Base-by-base conservation (phyloP, 2,329 filamentous ascomycete genomes). In the Penicillium sp. region DNA sequence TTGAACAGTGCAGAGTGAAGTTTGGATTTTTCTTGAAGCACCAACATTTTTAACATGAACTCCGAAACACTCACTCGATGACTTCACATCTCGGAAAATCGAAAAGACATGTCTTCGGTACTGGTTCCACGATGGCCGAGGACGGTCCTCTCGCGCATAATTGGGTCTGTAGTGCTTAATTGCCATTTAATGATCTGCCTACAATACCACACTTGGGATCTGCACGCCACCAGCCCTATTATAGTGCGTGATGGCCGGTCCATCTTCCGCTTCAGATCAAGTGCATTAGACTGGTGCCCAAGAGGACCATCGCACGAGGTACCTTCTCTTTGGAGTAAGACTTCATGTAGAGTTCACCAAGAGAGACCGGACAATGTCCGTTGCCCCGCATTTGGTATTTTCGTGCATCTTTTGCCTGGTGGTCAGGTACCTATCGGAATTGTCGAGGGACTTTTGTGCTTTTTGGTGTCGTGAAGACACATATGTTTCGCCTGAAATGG, bases 321-420 rank as follows among this genome's bases (percentile, higher is more conserved):
- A 36, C 33, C 33, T 36, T 36, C 33, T 36, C 15, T n/a, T 8
- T 36, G 33, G 33, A 16, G 33, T 36, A 18, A 36, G 33, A 16
- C n/a, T 36, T 15, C 2, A 16, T 34, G n/a, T 36, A n/a, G 6
- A 36, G 33, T 4, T 18, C 33, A 36, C 33, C 33, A 3, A 76
- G 77, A 12, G 73, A 76, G 39, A 79, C 62, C 12, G 73, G 74
- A 42, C 10, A 23, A 3, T 42, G 10, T 6, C 24, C 24, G 7
- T 36, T 36, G 33, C n/a, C 44, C 36, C 28, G 28, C 28, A 18
- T 4, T 36, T 24, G 38, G 3, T 23, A 39, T 52, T 42, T 39
- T 28, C 34, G 50, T 41, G 48, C 45, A 48, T 52, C 41, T 21
- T 48, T 29, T 31, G 18, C 42, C 21, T 42, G 33, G 41, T 41